A percentile compares a stretch with the other conserved stretches of the same genome.
These are phyloP conservation scores for Astrothelium macrocarpum DNA, from an alignment of 495 filamentous ascomycete genomes.

Conservation along the genomic window DNA sequence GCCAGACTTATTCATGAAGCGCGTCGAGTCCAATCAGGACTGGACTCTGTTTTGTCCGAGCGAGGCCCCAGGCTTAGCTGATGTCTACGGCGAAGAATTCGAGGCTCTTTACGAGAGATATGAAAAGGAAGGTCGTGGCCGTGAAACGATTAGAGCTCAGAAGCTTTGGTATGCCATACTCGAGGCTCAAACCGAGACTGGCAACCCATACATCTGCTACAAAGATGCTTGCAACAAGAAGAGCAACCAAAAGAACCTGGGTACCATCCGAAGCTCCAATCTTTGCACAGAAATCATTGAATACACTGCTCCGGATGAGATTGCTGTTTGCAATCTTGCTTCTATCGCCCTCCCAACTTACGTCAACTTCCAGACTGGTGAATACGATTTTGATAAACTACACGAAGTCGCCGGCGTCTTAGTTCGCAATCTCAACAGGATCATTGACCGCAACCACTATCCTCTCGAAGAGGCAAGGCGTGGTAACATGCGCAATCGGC, in stretches of 20 bases:
- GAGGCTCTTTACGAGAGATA: conserved; percentile 92
- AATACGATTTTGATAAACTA: conserved; percentile 89
- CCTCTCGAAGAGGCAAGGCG: conserved; percentile 85
- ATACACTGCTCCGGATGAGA: conserved; percentile 93
- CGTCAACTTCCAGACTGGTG: conserved; percentile 69
- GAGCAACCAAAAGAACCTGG: conserved; percentile 99
- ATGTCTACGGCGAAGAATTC: conserved; percentile 96
- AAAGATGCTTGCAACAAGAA: conserved; percentile 97
- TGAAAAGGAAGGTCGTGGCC: conserved; percentile 79
- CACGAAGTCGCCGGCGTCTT: conserved; percentile 88
- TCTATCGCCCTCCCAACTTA: conserved; percentile 85
- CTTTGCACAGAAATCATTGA: conserved; percentile 97
- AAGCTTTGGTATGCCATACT: conserved; percentile 98
- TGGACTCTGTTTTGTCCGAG: conserved; percentile 98
- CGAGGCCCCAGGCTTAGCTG: conserved; percentile 86
- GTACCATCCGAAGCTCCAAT: conserved; percentile 96
- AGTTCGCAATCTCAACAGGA: conserved; percentile 88
- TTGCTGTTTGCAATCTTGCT: conserved; percentile 96
- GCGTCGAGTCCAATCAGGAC: conserved; percentile 85
- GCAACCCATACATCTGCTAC: conserved; percentile 98
- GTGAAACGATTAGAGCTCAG: conserved; percentile 87
- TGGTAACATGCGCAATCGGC: conserved; percentile 91
- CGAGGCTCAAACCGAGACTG: conserved; percentile 96
- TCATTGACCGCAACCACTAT: conserved; percentile 96
- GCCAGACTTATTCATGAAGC: conserved; percentile 98